Evolutionary conservation across 176 grass and related monocot genomes (phyloP), one percentile per base, ranked within the genome.

Genomic region (Triticum turgidum): DNA sequence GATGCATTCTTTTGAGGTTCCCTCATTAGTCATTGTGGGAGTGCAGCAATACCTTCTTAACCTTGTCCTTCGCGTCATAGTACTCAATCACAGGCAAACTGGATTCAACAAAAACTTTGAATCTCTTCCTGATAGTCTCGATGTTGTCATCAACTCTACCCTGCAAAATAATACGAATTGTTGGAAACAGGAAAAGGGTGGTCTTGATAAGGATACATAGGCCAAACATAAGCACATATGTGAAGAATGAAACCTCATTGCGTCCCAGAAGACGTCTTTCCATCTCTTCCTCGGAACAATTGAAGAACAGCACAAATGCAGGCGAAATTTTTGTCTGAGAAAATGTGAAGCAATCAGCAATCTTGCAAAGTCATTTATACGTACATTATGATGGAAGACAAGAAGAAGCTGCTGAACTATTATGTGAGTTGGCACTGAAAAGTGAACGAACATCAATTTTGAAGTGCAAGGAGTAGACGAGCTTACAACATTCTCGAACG

Each of bases 71-170:
- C 8, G 47, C 61, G 3, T 52, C 86, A 54, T 98, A 98, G 64
- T 96, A 82, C 82, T 98, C 88, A 78, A 98, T 83, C 54, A 98
- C 96, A 92, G 96, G 96, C 79, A 95, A 84, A 79, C 96, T 98
- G 24, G 96, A 98, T 87, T 98, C 96, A 22, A 80, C 75, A 91
- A 94, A 94, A 90, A 95, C 94, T 72, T 83, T 92, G 69, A 98
- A 98, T 68, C 96, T 89, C 86, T 98, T 98, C 73, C 82, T 92
- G 76, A 98, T 98, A 52, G 96, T 98, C 71, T 98, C 96, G 66
- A 98, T 92, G 75, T 98, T 98, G 83, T 96, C 96, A 92, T 98
- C 96, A 86, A 95, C 96, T 88, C 96, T 93, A 78, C 96, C 96
- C 96, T 98, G 83, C 14, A 89, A 82, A 83, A 65, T 27, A 89